These are phyloP conservation scores for Trichoderma virens DNA, from an alignment of 495 filamentous ascomycete species.

Conservation along the genomic window DNA sequence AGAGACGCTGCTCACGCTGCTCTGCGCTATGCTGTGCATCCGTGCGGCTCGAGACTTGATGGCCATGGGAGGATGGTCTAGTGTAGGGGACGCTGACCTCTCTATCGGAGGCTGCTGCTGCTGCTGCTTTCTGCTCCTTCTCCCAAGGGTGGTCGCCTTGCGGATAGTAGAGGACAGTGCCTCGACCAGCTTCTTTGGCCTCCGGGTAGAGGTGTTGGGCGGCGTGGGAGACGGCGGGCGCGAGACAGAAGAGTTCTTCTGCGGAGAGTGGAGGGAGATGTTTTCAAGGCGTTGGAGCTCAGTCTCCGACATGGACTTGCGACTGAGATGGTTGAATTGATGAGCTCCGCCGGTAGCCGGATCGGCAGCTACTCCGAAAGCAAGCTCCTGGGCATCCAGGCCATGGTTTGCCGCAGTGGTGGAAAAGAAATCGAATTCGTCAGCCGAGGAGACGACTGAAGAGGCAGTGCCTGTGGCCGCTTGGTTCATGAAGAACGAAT, in stretches of 20 bases:
- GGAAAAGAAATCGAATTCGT: slow-evolving; percentile 9
- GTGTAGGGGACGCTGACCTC: slow-evolving; percentile 2
- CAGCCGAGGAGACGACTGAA: background rate
- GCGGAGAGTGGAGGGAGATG: slow-evolving; percentile 34
- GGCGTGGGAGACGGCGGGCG: slow-evolving; percentile 22
- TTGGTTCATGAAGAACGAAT: slow-evolving; percentile 4
- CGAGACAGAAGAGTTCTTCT: slow-evolving; percentile 20
- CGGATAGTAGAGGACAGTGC: slow-evolving; percentile 22
- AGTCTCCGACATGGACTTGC: slow-evolving; percentile 39
- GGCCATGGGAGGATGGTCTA: background rate
- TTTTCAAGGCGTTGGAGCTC: slow-evolving; percentile 40
- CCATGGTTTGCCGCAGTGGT: slow-evolving; percentile 5
- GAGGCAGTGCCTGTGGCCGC: background rate
- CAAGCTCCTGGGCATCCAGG: background rate
- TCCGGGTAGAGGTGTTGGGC: slow-evolving; percentile 19
- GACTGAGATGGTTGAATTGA: slow-evolving; percentile 15
- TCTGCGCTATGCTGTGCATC: background rate
- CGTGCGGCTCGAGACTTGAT: slow-evolving; percentile 9
- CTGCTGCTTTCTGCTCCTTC: background rate
- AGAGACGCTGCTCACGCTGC: background rate
- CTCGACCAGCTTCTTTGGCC: slow-evolving; percentile 19
- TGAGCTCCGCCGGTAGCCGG: slow-evolving; percentile 9
- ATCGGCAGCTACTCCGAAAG: slow-evolving; percentile 10
- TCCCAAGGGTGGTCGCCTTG: slow-evolving; percentile 15
- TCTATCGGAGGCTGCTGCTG: background rate